Conservation (phyloP, 202 grass and related monocot genomes). For the Miscanthus sacchariflorus region DNA sequence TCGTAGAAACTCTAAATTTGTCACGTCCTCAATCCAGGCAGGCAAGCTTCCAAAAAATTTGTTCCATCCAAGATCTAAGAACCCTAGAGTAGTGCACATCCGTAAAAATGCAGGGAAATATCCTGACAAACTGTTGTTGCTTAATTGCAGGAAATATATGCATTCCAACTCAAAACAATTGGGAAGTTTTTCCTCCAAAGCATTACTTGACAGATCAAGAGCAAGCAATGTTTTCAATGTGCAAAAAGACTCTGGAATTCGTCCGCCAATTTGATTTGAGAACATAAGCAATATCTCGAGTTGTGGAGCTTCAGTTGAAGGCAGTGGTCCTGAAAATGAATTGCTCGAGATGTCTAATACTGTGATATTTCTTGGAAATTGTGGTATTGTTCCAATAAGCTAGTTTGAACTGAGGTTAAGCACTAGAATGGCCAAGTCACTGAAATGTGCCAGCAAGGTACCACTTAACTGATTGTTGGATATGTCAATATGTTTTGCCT, state of each 20-base stretch:
- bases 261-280: slow-evolving; percentile 28
- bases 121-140: slow-evolving; percentile 41
- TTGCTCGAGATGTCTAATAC: no score
- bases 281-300: neutral
- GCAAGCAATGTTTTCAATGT: neutral
- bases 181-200: slow-evolving; percentile 22
- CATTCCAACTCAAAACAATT: neutral
- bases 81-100: neutral
- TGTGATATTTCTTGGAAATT: no score
- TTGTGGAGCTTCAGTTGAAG: neutral
- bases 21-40: neutral
- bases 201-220: slow-evolving; percentile 44
- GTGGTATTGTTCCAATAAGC: no score
- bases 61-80: slow-evolving; percentile 35
- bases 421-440: no score
- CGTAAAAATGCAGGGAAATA: neutral
- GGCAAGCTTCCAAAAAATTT: neutral
- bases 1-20: no score
- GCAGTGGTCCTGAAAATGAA: no score
- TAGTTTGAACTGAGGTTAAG: no score
- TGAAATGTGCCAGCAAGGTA: no score
- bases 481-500: no score
- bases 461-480: no score
- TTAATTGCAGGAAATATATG: neutral
- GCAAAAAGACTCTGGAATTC: slow-evolving; percentile 33